Conservation (phyloP, 139 green algal genomes). For the Chlorella sp. region DNA sequence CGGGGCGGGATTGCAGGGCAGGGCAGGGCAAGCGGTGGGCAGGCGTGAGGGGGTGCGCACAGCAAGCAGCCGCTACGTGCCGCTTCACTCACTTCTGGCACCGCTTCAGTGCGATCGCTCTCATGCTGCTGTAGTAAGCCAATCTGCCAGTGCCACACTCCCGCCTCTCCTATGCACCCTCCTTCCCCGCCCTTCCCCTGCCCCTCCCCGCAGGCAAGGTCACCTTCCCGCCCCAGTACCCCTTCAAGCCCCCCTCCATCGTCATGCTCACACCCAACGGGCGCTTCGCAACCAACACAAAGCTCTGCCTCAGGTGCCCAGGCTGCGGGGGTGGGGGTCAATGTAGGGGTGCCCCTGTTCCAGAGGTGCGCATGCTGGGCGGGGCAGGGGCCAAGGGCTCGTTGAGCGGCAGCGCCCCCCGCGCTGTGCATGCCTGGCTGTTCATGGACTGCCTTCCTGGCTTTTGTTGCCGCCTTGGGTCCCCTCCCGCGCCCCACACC, state of each 20-base stretch:
- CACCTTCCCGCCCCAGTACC: conserved; percentile 56
- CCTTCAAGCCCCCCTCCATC: conserved; percentile 70
- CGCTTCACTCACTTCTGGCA: not conserved
- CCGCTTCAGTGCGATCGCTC: not conserved
- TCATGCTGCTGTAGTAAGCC: not conserved
- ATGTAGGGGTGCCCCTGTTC: not conserved
- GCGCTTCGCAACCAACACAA: conserved; percentile 74
- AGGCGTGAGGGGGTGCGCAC: not conserved
- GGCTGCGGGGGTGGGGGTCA: not conserved
- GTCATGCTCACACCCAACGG: conserved; percentile 87
- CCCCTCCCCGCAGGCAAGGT: conserved; percentile 15
- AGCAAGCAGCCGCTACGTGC: not conserved
- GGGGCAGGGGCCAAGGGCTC: not conserved
- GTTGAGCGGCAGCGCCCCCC: too few species aligned
- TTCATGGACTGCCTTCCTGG: too few species aligned
- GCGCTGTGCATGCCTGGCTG: too few species aligned
- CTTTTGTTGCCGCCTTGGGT: not conserved
- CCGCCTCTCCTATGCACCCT: too few species aligned
- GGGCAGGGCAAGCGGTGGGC: too few species aligned
- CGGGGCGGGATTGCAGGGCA: too few species aligned
- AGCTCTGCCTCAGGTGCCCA: conserved; percentile 77
- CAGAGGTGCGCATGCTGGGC: not conserved
- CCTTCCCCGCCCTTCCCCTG: too few species aligned
- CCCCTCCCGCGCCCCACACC: too few species aligned
- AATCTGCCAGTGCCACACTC: too few species aligned